These are phyloP conservation scores for Boeremia exigua DNA, from an alignment of 2,329 filamentous ascomycete species.

Conservation along the genomic window DNA sequence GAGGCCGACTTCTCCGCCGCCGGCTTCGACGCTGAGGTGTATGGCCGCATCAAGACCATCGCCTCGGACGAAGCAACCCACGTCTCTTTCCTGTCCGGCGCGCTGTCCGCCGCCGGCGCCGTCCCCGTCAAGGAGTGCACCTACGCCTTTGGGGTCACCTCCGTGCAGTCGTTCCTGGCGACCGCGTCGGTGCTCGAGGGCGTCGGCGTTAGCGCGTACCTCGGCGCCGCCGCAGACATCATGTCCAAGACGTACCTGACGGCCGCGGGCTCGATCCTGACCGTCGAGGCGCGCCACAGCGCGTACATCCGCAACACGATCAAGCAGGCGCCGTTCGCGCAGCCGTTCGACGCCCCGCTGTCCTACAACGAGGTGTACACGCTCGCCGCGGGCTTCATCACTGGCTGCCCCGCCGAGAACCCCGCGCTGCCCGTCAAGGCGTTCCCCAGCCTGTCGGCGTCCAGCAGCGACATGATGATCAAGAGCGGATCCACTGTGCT, in stretches of 20 bases:
- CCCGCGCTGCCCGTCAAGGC: slow-evolving; percentile 64
- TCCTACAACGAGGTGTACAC: slow-evolving; percentile 66
- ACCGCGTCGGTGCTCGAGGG: slow-evolving; percentile 61
- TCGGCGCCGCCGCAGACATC: slow-evolving; percentile 66
- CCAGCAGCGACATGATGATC: slow-evolving; percentile 20
- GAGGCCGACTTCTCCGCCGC: slow-evolving; percentile 32
- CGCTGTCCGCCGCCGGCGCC: slow-evolving; percentile 54
- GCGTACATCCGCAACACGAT: slow-evolving; percentile 64
- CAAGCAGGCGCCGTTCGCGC: slow-evolving; percentile 60
- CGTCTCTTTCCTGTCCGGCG: slow-evolving; percentile 61
- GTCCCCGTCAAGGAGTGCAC: slow-evolving; percentile 60
- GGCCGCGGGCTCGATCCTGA: slow-evolving; percentile 67
- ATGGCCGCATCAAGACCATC: slow-evolving; percentile 64
- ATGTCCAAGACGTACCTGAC: slow-evolving; percentile 65
- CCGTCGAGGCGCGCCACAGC: slow-evolving; percentile 69
- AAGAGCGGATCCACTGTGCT: slow-evolving; percentile 24
- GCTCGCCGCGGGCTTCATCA: slow-evolving; percentile 69
- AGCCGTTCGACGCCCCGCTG: slow-evolving; percentile 67
- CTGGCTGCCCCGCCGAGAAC: slow-evolving; percentile 62
- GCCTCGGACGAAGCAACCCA: slow-evolving; percentile 64
- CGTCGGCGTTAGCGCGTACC: slow-evolving; percentile 65
- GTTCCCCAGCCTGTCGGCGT: slow-evolving; percentile 57
- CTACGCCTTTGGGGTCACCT: slow-evolving; percentile 62
- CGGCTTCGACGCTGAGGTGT: slow-evolving; percentile 55
- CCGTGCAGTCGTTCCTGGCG: slow-evolving; percentile 58